phyloP scores from a whole-genome alignment of 306 rosid genomes.

The Sicyos baderoa region DNA sequence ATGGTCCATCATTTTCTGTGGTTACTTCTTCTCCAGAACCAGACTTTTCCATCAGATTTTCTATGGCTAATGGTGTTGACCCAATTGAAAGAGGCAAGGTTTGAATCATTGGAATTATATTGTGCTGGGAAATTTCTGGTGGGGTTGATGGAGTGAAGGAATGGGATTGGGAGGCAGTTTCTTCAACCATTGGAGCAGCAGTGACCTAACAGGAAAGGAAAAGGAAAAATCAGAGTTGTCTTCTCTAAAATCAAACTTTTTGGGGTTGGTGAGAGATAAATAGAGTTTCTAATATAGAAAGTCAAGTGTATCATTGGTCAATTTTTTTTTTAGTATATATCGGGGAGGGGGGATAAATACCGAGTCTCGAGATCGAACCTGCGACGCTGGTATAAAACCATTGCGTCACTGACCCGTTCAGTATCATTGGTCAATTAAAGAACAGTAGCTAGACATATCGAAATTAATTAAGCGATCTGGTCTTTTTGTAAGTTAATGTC shows the following conservation, averaged over 20 bases:
- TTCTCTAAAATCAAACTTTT: not conserved
- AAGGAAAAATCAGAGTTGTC: not conserved
- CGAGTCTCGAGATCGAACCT: no score
- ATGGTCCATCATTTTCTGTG: constrained; percentile 25
- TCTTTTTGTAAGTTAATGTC: not conserved
- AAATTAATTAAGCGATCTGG: not conserved
- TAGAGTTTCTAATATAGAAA: not conserved
- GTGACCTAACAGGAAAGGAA: constrained; percentile 43
- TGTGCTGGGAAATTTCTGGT: constrained; percentile 38
- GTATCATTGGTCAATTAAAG: not conserved
- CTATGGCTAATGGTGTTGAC: constrained; percentile 27
- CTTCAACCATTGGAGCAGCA: constrained; percentile 65
- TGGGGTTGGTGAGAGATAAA: constrained; percentile 10
- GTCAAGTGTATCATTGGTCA: not conserved
- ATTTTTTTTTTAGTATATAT: no score
- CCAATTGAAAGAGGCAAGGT: constrained; percentile 36
- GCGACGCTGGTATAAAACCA: no score
- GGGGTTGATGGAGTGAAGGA: constrained; percentile 31
- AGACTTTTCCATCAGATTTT: constrained; percentile 45
- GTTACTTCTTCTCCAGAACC: constrained; percentile 38
- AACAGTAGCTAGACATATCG: not conserved
- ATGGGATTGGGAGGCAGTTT: constrained; percentile 37
- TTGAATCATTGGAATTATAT: constrained; percentile 41
- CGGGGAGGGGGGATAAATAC: no score
- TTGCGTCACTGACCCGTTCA: no score